Percentiles rank a stretch among this genome's conserved stretches.
Conservation (phyloP, 768 basidiomycete genomes). For the Rubroboletus pulcherrimus region DNA sequence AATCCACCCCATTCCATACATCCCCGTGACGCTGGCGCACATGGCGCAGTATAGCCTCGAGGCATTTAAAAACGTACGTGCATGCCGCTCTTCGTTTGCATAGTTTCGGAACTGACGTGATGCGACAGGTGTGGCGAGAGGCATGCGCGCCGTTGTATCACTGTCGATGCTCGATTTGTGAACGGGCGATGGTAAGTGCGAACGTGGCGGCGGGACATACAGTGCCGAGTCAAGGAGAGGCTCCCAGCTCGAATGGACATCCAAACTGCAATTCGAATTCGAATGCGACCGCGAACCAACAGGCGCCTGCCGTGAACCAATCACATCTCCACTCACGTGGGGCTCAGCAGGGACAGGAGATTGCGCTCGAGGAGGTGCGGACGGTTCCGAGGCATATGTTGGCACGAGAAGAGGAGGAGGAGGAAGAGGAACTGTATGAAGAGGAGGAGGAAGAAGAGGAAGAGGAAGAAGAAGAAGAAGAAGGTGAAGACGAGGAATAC, state of each 20-base stretch:
- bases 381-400: conserved; percentile 14
- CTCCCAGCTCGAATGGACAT: conserved; percentile 5
- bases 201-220: conserved; percentile 41
- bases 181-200: conserved; percentile 56
- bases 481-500: conserved; percentile 24
- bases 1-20: conserved; percentile 63
- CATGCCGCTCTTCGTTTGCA: not conserved
- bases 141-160: conserved; percentile 69
- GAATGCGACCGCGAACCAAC: conserved; percentile 5
- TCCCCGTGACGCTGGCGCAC: conserved; percentile 54
- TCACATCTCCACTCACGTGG: no score
- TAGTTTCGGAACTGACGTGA: not conserved
- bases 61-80: conserved; percentile 51
- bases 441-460: conserved; percentile 26
- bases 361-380: conserved; percentile 26
- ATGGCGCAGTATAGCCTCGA: conserved; percentile 58
- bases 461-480: conserved; percentile 28
- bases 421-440: conserved; percentile 19
- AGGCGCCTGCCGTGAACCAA: not conserved
- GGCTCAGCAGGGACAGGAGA: conserved; percentile 18
- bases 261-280: not conserved
- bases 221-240: conserved; percentile 27
- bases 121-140: conserved; percentile 63
- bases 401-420: conserved; percentile 30
- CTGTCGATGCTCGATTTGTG: conserved; percentile 71